These are phyloP conservation scores for Eustoma russellianum DNA, from an alignment of 257 asterid genomes.

Conservation along the genomic window DNA sequence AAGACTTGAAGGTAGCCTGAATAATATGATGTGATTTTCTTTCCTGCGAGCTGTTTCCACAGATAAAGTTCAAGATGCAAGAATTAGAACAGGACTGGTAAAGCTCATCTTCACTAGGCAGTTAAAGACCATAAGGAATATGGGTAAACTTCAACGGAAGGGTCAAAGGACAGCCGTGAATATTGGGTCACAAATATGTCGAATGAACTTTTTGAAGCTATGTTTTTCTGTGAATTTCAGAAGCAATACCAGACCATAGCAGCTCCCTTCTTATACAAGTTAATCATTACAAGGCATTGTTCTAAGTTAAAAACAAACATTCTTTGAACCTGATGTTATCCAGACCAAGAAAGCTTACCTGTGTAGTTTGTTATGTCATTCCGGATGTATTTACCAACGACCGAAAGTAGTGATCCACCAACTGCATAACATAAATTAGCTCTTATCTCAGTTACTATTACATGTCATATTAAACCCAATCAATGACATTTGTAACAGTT, in stretches of 20 bases:
- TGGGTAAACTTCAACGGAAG: not conserved
- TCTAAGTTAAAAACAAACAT: not conserved
- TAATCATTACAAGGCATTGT: not conserved
- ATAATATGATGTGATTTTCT: conserved; percentile 95
- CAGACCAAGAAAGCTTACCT: conserved; percentile 33
- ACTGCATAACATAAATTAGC: conserved; percentile 22
- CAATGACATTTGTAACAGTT: too few species aligned
- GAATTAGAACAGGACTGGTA: not conserved
- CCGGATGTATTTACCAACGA: conserved; percentile 96
- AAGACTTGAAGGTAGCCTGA: conserved; percentile 98
- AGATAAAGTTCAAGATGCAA: conserved; percentile 4
- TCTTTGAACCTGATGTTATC: not conserved
- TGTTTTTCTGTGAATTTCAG: too few species aligned
- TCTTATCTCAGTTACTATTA: not conserved
- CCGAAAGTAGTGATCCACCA: conserved; percentile 99
- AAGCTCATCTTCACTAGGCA: not conserved
- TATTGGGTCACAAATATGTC: too few species aligned
- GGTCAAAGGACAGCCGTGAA: not conserved
- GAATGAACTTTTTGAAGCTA: too few species aligned
- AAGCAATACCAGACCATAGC: too few species aligned
- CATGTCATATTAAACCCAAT: not conserved
- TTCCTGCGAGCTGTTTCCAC: conserved; percentile 70
- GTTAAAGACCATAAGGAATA: not conserved
- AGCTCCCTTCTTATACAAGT: too few species aligned
- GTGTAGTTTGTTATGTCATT: conserved; percentile 95